Evolutionary conservation across 108 stramenopile genomes (phyloP), one percentile per base, ranked within the genome.

Genomic region (Nitzschia putrida): DNA sequence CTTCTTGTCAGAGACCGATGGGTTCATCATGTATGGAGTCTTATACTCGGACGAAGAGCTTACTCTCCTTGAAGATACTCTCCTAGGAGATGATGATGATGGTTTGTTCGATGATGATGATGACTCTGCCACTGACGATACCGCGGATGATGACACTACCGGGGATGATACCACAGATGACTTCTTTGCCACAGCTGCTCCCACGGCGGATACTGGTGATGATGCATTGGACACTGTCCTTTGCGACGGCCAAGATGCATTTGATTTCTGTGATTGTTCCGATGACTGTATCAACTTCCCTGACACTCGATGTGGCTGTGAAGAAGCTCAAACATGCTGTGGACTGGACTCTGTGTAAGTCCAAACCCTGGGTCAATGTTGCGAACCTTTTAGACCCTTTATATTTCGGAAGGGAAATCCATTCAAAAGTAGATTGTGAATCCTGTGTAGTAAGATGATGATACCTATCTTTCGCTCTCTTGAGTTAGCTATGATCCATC

Each of bases 251-350:
- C 61, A 53, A 26, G 41, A 42, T 20, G 55, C 44, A 4, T 22
- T n/a, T n/a, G 71, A 72, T 18, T 72, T 53, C 26, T 72, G 71
- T 45, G 71, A 72, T 47, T 72, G 71, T 41, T n/a, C 37, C 18
- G 14, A 21, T 42, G 71, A 72, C 63, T 72, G 71, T 43, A 10
- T 63, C 18, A 64, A 52, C 61, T 53, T 42, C n/a, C 61, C 71
- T 16, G 54, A 61, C 20, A 34, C 50, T 2, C 61, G 71, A 64
- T 72, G 71, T 42, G 20, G 14, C 8, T 72, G 71, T 34, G 55
- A 14, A 16, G 71, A 54, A 29, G 71, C 63, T n/a, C 41, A 44
- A 14, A 21, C 21, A 8, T 72, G 71, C 55, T 69, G 68, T 29
- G 57, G 55, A 26, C 23, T 21, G 11, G 54, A 25, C 21, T 21